Evolutionary conservation across 345 rosid species (phyloP), one percentile per base, ranked within the genome.

Genomic region (Pugionium cornutum): DNA sequence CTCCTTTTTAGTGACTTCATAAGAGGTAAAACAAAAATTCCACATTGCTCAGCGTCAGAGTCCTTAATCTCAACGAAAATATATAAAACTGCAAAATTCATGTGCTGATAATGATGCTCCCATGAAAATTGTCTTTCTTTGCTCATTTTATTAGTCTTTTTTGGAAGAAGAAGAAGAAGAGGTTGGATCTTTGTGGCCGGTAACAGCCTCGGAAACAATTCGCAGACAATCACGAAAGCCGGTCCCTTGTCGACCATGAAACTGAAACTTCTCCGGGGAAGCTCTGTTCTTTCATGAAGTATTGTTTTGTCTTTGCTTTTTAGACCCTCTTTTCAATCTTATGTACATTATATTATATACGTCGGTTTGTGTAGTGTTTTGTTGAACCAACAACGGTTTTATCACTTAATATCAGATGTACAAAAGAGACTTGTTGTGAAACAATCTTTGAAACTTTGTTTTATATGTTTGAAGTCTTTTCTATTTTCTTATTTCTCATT

Each of bases 1-100:
- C 90, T 61, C 85, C 87, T 2, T 86, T 85, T 73, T 81, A 81
- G 72, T 35, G 40, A 28, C 51, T 41, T 44, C 27, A 33, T 10
- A 58, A 56, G 32, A 72, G 65, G 76, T 68, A 63, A 58, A 3
- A 18, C 18, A 18, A 18, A 58, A 58, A 26, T 48, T 67, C 9
- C 28, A 47, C 50, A 39, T n/a, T 67, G 9, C 31, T 66, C 30
- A 44, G 35, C 45, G 3, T 34, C 4, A 44, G 2, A 53, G 35
- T 34, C 5, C 36, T 34, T 34, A 5, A 34, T 18, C 18, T 18
- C 18, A 18, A 18, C 18, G 18, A 18, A 18, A 18, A 18, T 18
- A 18, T 18, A 18, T 18, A 18, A 18, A 18, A 18, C 18, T 18
- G 18, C 18, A 18, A 18, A 18, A 18, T 18, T 18, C 18, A 18